Evolutionary conservation across 2,329 filamentous ascomycete genomes (phyloP), one percentile per base, ranked within the genome.

Genomic region (Rutstroemia sp.): DNA sequence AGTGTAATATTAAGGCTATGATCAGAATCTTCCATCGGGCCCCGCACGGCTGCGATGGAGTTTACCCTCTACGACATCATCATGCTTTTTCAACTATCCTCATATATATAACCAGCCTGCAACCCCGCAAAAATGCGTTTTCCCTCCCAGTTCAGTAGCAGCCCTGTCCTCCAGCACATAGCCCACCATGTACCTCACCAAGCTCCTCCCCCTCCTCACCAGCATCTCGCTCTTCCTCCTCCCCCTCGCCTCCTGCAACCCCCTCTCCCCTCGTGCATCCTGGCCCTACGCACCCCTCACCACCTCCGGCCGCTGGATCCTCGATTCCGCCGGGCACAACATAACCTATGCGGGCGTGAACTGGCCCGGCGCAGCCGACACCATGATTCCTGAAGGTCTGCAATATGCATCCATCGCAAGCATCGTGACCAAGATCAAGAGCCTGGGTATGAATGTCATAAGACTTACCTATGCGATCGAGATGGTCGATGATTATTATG

Each of bases 341-440:
- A 68, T 81, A 39, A 75, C 72, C 12, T 76, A 78, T 55, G 80
- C 77, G 4, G 81, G 82, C 0, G 75, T 76, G 12, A 86, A 86
- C 62, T 86, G 82, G 82, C 80, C 82, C 0, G 82, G 81, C 0
- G 76, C 79, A 16, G 76, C 75, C 46, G 81, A 84, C 46, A 75
- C 78, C n/a, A 85, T 86, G 82, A 73, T 86, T 0, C 82, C 82
- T 0, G 82, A 86, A 60, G 83, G 83, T 3, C 73, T 86, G 2
- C 81, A 84, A 65, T 83, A 83, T 67, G 76, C 78, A 38, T 84
- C 81, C 0, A 73, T 86, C 48, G 70, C 73, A 39, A 70, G 68
- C 7, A 78, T 86, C 38, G 76, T 84, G 0, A 68, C 75, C 3
- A 77, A 77, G 68, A 75, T 66, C 63, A 83, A 82, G 63, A 76